These are phyloP conservation scores for Inonotus obliquus DNA, from an alignment of 1,284 basidiomycete species.

Conservation along the genomic window DNA sequence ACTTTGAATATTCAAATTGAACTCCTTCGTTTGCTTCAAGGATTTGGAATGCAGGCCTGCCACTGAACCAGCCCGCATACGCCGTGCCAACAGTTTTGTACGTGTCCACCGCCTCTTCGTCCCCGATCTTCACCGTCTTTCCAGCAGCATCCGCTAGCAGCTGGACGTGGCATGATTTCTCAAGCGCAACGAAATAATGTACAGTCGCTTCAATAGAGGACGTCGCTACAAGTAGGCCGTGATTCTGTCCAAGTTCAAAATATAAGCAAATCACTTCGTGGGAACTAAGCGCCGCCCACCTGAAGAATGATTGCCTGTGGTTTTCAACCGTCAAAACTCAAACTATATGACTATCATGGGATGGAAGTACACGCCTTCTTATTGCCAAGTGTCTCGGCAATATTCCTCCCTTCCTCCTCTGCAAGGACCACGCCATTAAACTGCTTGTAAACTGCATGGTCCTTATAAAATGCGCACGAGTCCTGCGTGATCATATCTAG, in stretches of 20 bases:
- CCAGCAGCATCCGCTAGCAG: constrained; percentile 44
- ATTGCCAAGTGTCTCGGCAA: constrained; percentile 47
- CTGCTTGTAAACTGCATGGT: constrained; percentile 39
- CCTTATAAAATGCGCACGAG: constrained; percentile 42
- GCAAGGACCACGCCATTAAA: constrained; percentile 57
- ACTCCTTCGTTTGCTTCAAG: constrained; percentile 34
- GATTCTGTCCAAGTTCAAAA: constrained; percentile 43
- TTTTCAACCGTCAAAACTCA: neutral
- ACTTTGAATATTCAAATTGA: constrained; percentile 18
- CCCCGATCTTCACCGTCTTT: constrained; percentile 28
- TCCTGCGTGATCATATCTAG: constrained; percentile 52
- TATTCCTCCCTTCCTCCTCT: constrained; percentile 51
- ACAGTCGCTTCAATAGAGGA: constrained; percentile 38
- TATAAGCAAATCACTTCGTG: constrained; percentile 6
- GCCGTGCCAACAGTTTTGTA: constrained; percentile 28
- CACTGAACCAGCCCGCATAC: constrained; percentile 36
- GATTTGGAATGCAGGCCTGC: constrained; percentile 33
- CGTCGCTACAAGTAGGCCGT: constrained; percentile 50
- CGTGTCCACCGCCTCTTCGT: constrained; percentile 28
- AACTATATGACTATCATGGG: constrained; percentile 19
- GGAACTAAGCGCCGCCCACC: constrained; percentile 16
- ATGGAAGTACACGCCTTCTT: constrained; percentile 35
- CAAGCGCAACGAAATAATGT: constrained; percentile 35
- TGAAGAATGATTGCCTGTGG: constrained; percentile 25
- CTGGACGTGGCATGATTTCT: constrained; percentile 46